Base-by-base conservation (phyloP, 2,329 filamentous ascomycete genomes). In the Colletotrichum ledebouriae region DNA sequence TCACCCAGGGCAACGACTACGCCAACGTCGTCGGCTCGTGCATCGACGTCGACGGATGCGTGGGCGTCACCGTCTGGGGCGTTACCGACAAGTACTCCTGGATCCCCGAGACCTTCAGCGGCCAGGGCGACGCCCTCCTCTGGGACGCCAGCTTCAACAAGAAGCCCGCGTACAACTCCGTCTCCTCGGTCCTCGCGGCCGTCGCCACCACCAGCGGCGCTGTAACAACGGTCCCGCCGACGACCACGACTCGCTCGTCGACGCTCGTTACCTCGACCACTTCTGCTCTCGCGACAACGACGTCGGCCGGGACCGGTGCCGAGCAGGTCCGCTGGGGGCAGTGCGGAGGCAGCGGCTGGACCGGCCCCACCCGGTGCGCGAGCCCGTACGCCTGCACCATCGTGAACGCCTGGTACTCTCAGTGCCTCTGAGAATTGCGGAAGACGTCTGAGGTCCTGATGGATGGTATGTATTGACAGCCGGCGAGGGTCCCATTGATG, bases 1-100 rank as follows among this genome's bases (percentile, higher is more conserved):
- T 76, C 15, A 79, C 81, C 29, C 87, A 90, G 76, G 82, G 81
- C 0, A 72, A 73, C 17, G 83, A 85, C 57, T 89, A 86, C 69
- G 80, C 74, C 41, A 70, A 73, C 46, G 77, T 78, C 9, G 78
- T 82, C 5, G 76, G 76, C 5, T 75, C 78, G 1, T 83, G 80
- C 63, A 67, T 82, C 11, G 77, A 80, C 37, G 78, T 79, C 6
- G 69, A 73, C 34, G 62, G 70, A 50, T 85, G 83, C 66, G 78
- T 84, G 10, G 83, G 82, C 25, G 75, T 84, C 11, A 83, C 81
- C 1, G 73, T 82, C 56, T 84, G 82, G 82, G 80, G 80, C 70
- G 78, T 80, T 64, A 78, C 76, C 2, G 82, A 84, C 71, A 75
- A 75, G 71, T 76, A 80, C 71, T 76, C 73, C 71, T 80, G 78